Evolutionary conservation across 2,329 filamentous ascomycete species (phyloP).

Genomic region (Conoideocrella luteorostrata): DNA sequence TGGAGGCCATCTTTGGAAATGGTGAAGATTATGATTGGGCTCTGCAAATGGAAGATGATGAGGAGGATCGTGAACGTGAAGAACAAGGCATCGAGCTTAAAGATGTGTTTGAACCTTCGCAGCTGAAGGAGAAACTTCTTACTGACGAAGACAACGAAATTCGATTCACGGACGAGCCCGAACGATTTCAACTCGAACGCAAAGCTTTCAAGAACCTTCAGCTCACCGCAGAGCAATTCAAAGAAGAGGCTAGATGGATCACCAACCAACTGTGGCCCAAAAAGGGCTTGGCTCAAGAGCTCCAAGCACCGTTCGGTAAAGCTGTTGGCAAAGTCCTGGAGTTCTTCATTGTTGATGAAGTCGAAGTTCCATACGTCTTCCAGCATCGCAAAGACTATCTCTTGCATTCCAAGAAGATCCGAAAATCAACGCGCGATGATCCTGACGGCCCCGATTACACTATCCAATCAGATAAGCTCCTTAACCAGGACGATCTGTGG

Average conservation of each 20-base stretch:
- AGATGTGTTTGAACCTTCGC: constrained; percentile 95
- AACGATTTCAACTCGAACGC: constrained; percentile 87
- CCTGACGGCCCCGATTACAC: constrained; percentile 66
- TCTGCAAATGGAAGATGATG: constrained; percentile 78
- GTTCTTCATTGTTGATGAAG: constrained; percentile 90
- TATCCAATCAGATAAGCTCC: constrained; percentile 75
- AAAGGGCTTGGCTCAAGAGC: constrained; percentile 65
- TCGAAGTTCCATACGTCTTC: constrained; percentile 95
- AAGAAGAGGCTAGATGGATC: constrained; percentile 89
- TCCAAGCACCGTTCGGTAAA: constrained; percentile 77
- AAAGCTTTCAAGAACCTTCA: constrained; percentile 80
- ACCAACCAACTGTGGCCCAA: constrained; percentile 83
- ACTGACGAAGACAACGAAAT: constrained; percentile 94
- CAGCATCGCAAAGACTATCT: constrained; percentile 97
- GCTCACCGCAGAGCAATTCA: constrained; percentile 76
- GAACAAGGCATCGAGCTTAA: constrained; percentile 88
- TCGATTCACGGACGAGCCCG: constrained; percentile 80
- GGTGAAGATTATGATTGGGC: constrained; percentile 96
- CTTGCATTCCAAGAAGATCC: constrained; percentile 74
- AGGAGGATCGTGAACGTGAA: constrained; percentile 70
- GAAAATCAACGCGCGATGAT: constrained; percentile 56
- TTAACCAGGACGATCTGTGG: constrained; percentile 92
- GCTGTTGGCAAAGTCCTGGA: constrained; percentile 88
- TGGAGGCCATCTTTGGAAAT: constrained; percentile 92
- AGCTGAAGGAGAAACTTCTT: constrained; percentile 87